Conservation (phyloP, 805 yeast species). For the Saccharomycopsis fibuligera region DNA sequence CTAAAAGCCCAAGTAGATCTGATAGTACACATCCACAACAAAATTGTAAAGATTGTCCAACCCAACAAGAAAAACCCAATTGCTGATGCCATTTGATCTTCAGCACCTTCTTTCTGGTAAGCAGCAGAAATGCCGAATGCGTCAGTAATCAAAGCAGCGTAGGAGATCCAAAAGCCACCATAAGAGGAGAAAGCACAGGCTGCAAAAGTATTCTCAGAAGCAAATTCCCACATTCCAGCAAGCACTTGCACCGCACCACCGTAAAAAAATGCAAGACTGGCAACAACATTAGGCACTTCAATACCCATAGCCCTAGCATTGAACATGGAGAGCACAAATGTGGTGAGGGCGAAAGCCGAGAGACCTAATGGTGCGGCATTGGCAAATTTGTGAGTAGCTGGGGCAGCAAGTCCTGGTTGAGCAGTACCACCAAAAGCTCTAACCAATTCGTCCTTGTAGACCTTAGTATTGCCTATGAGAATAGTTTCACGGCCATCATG, state of each 20-base stretch:
- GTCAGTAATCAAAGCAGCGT: constrained; percentile 50
- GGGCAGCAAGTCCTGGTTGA: constrained; percentile 60
- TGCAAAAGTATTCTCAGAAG: constrained; percentile 60
- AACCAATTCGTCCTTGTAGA: constrained; percentile 50
- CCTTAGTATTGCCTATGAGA: constrained; percentile 66
- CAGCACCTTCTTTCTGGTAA: constrained; percentile 33
- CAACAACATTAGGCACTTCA: constrained; percentile 44
- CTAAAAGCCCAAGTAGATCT: constrained; percentile 64
- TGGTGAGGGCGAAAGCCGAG: constrained; percentile 55
- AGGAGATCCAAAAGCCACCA: constrained; percentile 70
- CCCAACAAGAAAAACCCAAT: constrained; percentile 54
- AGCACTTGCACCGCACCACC: constrained; percentile 56
- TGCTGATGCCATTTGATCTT: constrained; percentile 38
- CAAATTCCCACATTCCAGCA: constrained; percentile 65
- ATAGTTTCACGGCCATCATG: constrained; percentile 41
- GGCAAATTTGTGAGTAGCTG: constrained; percentile 53
- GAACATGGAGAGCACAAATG: constrained; percentile 51
- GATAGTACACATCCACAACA: constrained; percentile 47
- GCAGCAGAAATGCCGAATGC: constrained; percentile 57
- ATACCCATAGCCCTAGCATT: constrained; percentile 53
- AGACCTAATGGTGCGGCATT: constrained; percentile 65
- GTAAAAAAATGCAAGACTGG: constrained; percentile 53
- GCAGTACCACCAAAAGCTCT: constrained; percentile 79
- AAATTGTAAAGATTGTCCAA: constrained; percentile 60
- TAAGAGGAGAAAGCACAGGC: constrained; percentile 55